These are phyloP conservation scores for Phyllosticta capitalensis DNA, from an alignment of 2,329 filamentous ascomycete genomes.

Conservation along the genomic window DNA sequence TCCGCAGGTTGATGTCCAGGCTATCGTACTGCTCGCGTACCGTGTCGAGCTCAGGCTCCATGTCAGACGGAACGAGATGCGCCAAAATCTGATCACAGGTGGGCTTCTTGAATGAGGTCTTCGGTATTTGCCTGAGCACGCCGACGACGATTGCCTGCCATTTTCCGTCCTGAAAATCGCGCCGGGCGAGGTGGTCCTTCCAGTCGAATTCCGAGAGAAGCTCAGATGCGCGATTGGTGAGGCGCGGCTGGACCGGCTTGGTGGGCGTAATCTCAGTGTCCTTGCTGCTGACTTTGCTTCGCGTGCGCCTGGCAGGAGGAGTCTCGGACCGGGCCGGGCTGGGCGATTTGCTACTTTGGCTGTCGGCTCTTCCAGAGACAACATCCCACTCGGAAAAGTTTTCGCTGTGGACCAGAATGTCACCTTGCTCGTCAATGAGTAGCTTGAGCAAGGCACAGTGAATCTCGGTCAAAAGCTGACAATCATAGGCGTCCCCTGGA, in stretches of 20 bases:
- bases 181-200: slow-evolving; percentile 73
- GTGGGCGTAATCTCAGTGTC: neutral
- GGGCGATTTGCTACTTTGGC: slow-evolving; percentile 40
- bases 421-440: slow-evolving; percentile 70
- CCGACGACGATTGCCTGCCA: slow-evolving; percentile 90
- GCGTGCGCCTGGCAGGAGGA: slow-evolving; percentile 67
- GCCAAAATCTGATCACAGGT: slow-evolving; percentile 69
- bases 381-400: slow-evolving; percentile 54
- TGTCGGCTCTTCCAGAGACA: slow-evolving; percentile 25
- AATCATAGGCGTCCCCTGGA: slow-evolving; percentile 61
- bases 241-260: neutral
- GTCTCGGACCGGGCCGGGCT: slow-evolving; percentile 40
- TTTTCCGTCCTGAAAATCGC: slow-evolving; percentile 77
- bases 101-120: slow-evolving; percentile 59
- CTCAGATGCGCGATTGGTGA: slow-evolving; percentile 57
- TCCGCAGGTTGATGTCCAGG: slow-evolving; percentile 74
- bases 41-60: slow-evolving; percentile 65
- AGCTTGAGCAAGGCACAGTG: slow-evolving; percentile 88
- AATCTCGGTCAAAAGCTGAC: slow-evolving; percentile 79
- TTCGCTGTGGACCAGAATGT: slow-evolving; percentile 55
- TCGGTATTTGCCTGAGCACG: slow-evolving; percentile 74
- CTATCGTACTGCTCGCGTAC: slow-evolving; percentile 61
- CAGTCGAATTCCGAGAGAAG: slow-evolving; percentile 68
- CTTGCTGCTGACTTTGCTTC: slow-evolving; percentile 61
- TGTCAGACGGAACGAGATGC: slow-evolving; percentile 68